These are phyloP conservation scores for Emericellopsis atlantica DNA, from an alignment of 2,329 filamentous ascomycete species.

Conservation along the genomic window DNA sequence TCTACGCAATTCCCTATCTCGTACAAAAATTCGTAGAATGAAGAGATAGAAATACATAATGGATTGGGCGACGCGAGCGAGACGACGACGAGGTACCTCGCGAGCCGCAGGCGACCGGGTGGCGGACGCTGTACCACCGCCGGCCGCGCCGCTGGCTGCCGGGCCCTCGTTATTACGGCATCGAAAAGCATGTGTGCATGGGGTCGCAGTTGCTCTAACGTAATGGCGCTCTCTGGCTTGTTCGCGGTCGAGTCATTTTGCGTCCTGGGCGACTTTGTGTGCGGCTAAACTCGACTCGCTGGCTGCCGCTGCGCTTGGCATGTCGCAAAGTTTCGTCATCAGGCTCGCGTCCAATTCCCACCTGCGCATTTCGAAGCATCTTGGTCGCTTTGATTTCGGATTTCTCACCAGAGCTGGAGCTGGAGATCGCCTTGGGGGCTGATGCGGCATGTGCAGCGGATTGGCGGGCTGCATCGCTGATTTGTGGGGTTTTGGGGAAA, in stretches of 20 bases:
- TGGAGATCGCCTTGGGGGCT: too few species aligned
- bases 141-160: background rate
- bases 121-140: background rate
- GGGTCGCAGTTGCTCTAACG: constrained; percentile 22
- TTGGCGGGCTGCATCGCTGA: too few species aligned
- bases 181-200: background rate
- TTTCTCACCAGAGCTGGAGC: too few species aligned
- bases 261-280: background rate
- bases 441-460: too few species aligned
- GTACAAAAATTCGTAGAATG: background rate
- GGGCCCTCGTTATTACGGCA: background rate
- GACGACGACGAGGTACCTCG: too few species aligned
- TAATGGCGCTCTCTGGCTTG: constrained; percentile 23
- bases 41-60: constrained; percentile 28
- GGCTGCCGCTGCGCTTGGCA: background rate
- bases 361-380: too few species aligned
- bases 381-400: too few species aligned
- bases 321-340: too few species aligned
- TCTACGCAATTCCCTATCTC: constrained; percentile 8
- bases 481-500: too few species aligned
- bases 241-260: constrained; percentile 1
- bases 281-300: background rate
- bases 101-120: too few species aligned
- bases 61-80: constrained; percentile 1
- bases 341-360: too few species aligned